Evolutionary conservation across 371 early-diverging fungal genomes (phyloP).

Genomic region (Choanephora cucurbitarum): DNA sequence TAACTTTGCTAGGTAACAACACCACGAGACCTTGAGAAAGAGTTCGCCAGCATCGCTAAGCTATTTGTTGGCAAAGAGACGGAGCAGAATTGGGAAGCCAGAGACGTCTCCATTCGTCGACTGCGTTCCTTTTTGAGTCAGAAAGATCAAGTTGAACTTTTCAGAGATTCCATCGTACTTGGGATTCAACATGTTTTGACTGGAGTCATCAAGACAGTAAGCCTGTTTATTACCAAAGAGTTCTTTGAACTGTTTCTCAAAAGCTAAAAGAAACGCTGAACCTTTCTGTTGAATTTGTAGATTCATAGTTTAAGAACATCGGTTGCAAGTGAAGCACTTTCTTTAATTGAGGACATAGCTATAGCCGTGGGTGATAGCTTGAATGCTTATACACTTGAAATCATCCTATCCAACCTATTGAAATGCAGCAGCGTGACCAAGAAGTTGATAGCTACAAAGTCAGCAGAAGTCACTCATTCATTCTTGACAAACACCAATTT

Average conservation of each 20-base stretch:
- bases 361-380: slow-evolving; percentile 20
- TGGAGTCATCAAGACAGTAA: slow-evolving; percentile 20
- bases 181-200: slow-evolving; percentile 10
- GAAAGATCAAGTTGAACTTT: slow-evolving; percentile 1
- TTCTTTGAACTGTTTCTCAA: no score
- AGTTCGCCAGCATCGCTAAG: slow-evolving; percentile 8
- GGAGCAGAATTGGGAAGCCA: slow-evolving; percentile 20
- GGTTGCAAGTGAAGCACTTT: slow-evolving; percentile 27
- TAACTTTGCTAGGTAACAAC: slow-evolving; percentile 9
- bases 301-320: slow-evolving; percentile 38
- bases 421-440: slow-evolving; percentile 32
- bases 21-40: slow-evolving; percentile 18
- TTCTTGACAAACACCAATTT: slow-evolving; percentile 28
- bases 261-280: no score
- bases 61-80: slow-evolving; percentile 23
- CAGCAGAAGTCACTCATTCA: slow-evolving; percentile 18
- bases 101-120: slow-evolving; percentile 5
- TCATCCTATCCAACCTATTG: slow-evolving; percentile 26
- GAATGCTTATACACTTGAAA: slow-evolving; percentile 28
- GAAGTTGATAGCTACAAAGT: slow-evolving; percentile 17
- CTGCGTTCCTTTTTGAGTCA: not conserved
- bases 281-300: no score
- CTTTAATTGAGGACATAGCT: slow-evolving; percentile 26
- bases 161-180: slow-evolving; percentile 1
- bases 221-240: no score